A percentile compares a stretch with the other conserved stretches of the same genome.
These are phyloP conservation scores for Lepidium didymum DNA, from an alignment of 345 rosid species.

Conservation along the genomic window DNA sequence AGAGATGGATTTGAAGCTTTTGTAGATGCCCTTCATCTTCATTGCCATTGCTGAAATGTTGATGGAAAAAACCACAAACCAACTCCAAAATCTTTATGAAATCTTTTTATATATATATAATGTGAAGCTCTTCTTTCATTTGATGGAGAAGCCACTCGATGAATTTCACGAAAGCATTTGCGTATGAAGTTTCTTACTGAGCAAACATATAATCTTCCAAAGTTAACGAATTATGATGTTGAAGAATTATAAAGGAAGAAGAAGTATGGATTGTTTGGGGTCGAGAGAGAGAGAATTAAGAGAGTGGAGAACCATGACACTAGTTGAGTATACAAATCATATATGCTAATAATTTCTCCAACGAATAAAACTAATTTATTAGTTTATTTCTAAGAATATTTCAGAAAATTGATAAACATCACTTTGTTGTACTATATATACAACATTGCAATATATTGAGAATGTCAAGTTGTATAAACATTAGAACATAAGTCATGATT, in stretches of 20 bases:
- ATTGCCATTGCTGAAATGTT: slow-evolving; percentile 46
- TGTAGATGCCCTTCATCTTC: slow-evolving; percentile 84
- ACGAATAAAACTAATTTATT: neutral
- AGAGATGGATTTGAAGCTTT: slow-evolving; percentile 77
- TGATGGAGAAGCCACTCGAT: slow-evolving; percentile 1
- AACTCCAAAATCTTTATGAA: slow-evolving; percentile 15
- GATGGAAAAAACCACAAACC: slow-evolving; percentile 14
- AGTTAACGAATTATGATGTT: neutral
- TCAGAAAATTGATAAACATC: slow-evolving; percentile 2
- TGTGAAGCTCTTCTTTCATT: slow-evolving; percentile 6
- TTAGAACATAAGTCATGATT: no score
- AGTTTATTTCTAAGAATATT: neutral
- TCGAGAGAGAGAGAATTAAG: neutral
- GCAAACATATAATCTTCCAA: neutral
- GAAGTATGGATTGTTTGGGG: slow-evolving; percentile 1
- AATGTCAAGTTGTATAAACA: no score
- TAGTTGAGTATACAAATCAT: slow-evolving; percentile 18
- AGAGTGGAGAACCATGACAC: slow-evolving; percentile 26
- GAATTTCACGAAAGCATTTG: neutral
- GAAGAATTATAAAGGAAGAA: slow-evolving; percentile 7
- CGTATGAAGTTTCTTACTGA: neutral
- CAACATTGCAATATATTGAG: neutral
- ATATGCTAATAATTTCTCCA: neutral
- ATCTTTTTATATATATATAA: no score
- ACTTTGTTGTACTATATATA: neutral